Evolutionary conservation across 495 filamentous ascomycete species (phyloP), one percentile per base, ranked within the genome.

Genomic region (Neurospora sp.): DNA sequence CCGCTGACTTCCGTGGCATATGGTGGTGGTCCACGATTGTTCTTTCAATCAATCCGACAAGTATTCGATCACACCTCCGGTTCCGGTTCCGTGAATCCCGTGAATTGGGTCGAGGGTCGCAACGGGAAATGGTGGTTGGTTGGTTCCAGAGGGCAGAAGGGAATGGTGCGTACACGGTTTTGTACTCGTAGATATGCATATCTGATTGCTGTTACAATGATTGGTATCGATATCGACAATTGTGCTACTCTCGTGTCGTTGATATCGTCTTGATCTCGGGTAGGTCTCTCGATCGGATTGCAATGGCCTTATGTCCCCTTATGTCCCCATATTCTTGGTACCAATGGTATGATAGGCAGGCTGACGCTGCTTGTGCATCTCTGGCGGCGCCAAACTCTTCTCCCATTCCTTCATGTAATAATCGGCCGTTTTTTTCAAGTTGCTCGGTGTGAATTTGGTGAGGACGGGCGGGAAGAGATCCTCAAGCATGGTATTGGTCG

Each of bases 381-480:
- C 27, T 61, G 77, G 77, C 8, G 76, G 69, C 1, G 71, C 71
- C 35, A 86, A 73, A 68, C 83, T 84, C 74, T 81, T 86, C 79
- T 96, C 93, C 92, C 91, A 94, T 75, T 94, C 92, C 69, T 86
- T 89, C 88, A 94, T 93, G 71, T 93, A 82, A 70, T 89, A 89
- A 31, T 87, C 87, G 3, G 91, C 90, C n/a, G 90, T 90, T 10
- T 84, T 86, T 74, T 87, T 90, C 72, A 94, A 84, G 73, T 91
- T 91, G 68, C 85, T 86, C 0, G 92, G 90, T 10, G 88, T 86
- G 47, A 93, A 79, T 68, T 89, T 88, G 71, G 86, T 87, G 38
- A 93, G 83, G 14, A 86, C 85, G 35, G 89, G 89, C 85, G 91
- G 79, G 27, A 85, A 76, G 61, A 94, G 87, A 39, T 91, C 89